These are phyloP conservation scores for Fusarium siculi DNA, from an alignment of 2,329 filamentous ascomycete genomes.

Conservation along the genomic window DNA sequence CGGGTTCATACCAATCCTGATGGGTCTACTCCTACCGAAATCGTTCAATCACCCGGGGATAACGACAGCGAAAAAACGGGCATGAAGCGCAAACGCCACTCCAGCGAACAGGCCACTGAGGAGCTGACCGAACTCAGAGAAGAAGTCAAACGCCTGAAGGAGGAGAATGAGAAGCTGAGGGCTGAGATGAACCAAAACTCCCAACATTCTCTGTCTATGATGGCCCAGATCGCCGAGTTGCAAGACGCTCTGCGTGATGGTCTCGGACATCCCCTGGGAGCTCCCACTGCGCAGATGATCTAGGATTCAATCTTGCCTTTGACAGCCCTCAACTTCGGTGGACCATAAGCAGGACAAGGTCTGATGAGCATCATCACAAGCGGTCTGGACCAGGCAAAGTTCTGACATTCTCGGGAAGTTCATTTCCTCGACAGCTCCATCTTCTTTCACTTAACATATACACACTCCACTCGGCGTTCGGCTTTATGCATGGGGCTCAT, in stretches of 20 bases:
- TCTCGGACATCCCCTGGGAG: constrained; percentile 48
- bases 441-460: constrained; percentile 1
- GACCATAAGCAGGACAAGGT: neutral
- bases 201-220: constrained; percentile 58
- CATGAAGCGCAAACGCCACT: constrained; percentile 60
- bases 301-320: constrained; percentile 34
- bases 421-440: neutral
- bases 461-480: constrained; percentile 38
- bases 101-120: constrained; percentile 48
- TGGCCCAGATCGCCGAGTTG: constrained; percentile 60
- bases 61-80: constrained; percentile 59
- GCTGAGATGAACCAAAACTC: constrained; percentile 61
- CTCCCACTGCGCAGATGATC: constrained; percentile 56
- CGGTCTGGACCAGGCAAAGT: constrained; percentile 8
- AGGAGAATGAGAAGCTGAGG: constrained; percentile 70
- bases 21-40: constrained; percentile 49
- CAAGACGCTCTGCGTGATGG: constrained; percentile 55
- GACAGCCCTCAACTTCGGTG: neutral
- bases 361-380: neutral
- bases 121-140: constrained; percentile 68
- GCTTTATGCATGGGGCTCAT: constrained; percentile 18
- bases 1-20: constrained; percentile 78
- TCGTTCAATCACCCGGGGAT: constrained; percentile 56
- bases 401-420: neutral
- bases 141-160: constrained; percentile 73